Conservation (phyloP, 2,329 filamentous ascomycete genomes). For the Fusarium newnesense region DNA sequence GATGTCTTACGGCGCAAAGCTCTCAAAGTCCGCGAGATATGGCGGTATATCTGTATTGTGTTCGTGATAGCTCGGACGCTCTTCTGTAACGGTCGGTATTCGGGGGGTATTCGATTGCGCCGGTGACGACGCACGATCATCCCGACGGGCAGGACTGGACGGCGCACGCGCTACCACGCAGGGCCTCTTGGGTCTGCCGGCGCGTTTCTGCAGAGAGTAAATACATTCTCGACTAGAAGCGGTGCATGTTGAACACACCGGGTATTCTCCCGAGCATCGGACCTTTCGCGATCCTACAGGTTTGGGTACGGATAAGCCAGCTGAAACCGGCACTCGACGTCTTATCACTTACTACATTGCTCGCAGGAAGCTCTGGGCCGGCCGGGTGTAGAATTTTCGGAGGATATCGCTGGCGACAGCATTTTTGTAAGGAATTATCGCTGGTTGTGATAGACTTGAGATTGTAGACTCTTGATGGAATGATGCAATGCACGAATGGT, state of each 20-base stretch:
- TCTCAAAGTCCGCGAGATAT: background rate
- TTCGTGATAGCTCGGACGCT: background rate
- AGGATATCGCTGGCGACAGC: background rate
- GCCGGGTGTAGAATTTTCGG: background rate
- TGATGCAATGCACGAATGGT: background rate
- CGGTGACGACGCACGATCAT: background rate
- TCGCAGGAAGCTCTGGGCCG: background rate
- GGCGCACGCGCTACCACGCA: background rate
- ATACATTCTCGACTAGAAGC: background rate
- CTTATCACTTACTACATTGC: background rate
- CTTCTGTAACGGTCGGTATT: background rate
- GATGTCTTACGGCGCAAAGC: background rate
- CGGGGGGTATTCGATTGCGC: background rate
- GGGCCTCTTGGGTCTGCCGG: background rate
- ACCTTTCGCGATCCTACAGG: background rate
- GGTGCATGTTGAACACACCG: background rate
- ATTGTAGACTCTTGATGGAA: background rate
- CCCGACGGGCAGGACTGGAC: background rate
- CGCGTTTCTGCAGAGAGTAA: background rate
- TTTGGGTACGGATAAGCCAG: background rate
- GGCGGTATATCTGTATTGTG: background rate
- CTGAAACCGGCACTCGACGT: background rate
- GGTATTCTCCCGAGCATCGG: constrained; percentile 4
- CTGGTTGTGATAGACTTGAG: background rate
- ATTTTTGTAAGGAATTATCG: background rate